phyloP scores from a whole-genome alignment of 2,329 filamentous ascomycete genomes.

The Zymoseptoria tritici region DNA sequence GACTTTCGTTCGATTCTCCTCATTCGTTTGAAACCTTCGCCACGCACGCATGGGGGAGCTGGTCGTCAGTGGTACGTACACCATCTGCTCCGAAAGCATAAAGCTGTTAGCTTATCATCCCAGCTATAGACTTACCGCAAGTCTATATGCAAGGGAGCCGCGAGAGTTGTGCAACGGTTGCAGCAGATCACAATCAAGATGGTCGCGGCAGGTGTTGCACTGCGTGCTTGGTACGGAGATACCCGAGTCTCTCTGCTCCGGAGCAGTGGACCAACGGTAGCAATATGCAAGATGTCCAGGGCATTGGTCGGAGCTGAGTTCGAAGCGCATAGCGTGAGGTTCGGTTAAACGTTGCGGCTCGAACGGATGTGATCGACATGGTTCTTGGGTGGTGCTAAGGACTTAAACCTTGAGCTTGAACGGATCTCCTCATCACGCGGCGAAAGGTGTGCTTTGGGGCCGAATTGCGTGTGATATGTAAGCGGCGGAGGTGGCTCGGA shows the following conservation, averaged over 20 bases:
- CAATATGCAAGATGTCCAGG: neutral
- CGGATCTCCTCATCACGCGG: neutral
- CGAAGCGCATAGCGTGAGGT: neutral
- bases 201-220: neutral
- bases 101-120: neutral
- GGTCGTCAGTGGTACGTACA: neutral
- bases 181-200: neutral
- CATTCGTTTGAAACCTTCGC: neutral
- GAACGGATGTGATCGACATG: neutral
- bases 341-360: neutral
- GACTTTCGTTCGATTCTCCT: neutral
- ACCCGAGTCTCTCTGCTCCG: neutral
- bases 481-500: neutral
- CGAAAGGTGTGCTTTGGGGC: neutral
- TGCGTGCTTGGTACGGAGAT: neutral
- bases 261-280: neutral
- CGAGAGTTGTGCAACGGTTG: neutral
- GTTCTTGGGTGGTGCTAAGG: neutral
- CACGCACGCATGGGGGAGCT: neutral
- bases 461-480: neutral
- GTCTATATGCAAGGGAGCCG: neutral
- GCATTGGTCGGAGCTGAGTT: neutral
- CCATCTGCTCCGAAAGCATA: neutral
- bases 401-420: neutral
- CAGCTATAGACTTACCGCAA: neutral